A percentile compares a stretch with the other conserved stretches of the same genome.
Conservation (phyloP, 2,329 filamentous ascomycete genomes). For the Penicillium sp. region DNA sequence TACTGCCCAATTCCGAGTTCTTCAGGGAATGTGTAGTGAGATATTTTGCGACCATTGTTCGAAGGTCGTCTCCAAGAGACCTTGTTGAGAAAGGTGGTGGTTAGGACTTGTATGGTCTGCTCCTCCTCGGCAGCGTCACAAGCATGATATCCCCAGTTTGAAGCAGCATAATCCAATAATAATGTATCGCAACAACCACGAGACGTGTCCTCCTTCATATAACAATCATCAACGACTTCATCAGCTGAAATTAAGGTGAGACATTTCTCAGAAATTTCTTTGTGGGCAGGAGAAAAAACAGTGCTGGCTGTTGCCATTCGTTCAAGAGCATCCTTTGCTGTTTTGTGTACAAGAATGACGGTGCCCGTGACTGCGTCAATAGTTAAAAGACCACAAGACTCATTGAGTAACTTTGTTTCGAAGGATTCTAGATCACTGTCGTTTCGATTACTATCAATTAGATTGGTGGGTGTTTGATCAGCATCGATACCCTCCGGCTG, state of each 20-base stretch:
- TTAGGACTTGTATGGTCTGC: constrained; percentile 27
- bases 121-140: constrained; percentile 26
- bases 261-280: constrained; percentile 28
- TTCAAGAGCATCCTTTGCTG: constrained; percentile 27
- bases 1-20: constrained; percentile 26
- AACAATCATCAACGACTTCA: constrained; percentile 31
- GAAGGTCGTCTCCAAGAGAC: constrained; percentile 28
- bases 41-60: constrained; percentile 5
- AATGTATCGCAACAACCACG: constrained; percentile 16
- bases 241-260: constrained; percentile 24
- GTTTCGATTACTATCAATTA: constrained; percentile 15
- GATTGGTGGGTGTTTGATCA: neutral
- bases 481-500: neutral
- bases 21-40: constrained; percentile 16
- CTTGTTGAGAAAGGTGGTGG: constrained; percentile 31
- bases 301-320: constrained; percentile 24
- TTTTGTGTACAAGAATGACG: constrained; percentile 27
- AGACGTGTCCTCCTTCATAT: constrained; percentile 17
- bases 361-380: constrained; percentile 24
- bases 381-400: constrained; percentile 23
- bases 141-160: constrained; percentile 29
- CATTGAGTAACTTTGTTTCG: constrained; percentile 17
- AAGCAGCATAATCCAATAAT: constrained; percentile 23
- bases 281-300: constrained; percentile 27
- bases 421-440: constrained; percentile 15